Percentiles rank a stretch among this genome's conserved stretches.
Evolutionary conservation across 192 early-diverging fungal genomes (phyloP).

Genomic region (Coemansia sp.): DNA sequence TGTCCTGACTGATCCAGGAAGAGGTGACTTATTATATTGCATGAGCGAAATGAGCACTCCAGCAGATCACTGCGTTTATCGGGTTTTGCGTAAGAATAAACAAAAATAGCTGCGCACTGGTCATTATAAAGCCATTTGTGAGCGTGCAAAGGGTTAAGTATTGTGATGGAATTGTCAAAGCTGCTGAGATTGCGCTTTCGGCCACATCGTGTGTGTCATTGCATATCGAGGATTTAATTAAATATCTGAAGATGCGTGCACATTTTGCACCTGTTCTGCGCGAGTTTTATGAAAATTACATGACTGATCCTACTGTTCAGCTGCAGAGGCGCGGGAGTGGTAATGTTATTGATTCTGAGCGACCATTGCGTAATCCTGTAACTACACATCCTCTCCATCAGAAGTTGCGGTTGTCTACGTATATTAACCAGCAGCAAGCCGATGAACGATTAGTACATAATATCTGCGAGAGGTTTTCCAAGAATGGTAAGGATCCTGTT

Average conservation of each 20-base stretch:
- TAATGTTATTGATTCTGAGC: no score
- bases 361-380: no score
- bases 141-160: neutral
- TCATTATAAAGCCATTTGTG: neutral
- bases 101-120: neutral
- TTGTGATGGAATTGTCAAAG: neutral
- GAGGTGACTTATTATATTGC: neutral
- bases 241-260: no score
- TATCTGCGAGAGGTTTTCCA: neutral
- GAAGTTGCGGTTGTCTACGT: neutral
- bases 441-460: neutral
- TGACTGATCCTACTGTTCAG: no score
- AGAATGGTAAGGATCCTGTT: neutral
- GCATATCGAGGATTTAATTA: no score
- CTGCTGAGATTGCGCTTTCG: neutral
- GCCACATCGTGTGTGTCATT: neutral
- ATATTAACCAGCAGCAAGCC: slow-evolving; percentile 2
- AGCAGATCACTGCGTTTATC: neutral
- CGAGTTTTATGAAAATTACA: no score
- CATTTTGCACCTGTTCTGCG: no score
- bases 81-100: neutral
- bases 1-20: neutral
- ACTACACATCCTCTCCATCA: neutral
- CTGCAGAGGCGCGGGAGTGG: no score
- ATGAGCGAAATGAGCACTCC: neutral